Conservation (phyloP, 106 monocot species). For the Phalaenopsis aphrodite region DNA sequence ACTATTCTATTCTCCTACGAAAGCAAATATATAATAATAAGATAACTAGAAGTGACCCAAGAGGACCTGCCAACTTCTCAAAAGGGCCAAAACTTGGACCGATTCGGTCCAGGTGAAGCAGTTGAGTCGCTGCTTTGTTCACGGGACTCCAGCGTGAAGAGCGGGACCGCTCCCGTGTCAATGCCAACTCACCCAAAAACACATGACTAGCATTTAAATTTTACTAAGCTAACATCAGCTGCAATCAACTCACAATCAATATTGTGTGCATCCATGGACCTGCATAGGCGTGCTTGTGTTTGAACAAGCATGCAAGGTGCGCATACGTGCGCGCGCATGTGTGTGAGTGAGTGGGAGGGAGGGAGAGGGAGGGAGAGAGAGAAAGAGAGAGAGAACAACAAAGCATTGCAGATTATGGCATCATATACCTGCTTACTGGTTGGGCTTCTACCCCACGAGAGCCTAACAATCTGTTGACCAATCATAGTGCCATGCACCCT, state of each 20-base stretch:
- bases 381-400: neutral
- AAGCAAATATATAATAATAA: no score
- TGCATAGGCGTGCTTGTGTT: neutral
- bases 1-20: no score
- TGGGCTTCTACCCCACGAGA: constrained; percentile 92
- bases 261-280: neutral
- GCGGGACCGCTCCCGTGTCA: no score
- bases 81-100: no score
- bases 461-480: constrained; percentile 82
- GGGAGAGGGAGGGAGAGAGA: neutral
- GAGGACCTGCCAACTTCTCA: no score
- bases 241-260: neutral
- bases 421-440: constrained; percentile 60
- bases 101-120: no score
- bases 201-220: neutral
- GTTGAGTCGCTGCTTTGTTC: no score
- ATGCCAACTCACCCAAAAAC: neutral
- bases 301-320: neutral
- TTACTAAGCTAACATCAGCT: neutral
- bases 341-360: neutral
- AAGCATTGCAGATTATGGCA: neutral
- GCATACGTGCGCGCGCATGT: neutral
- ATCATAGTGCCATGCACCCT: constrained; percentile 80
- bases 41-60: no score
- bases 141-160: no score